Percentiles rank a stretch among this genome's conserved stretches.
Conservation (phyloP, 306 rosid species). For the apple (Malus domestica) region ASM211411v1 NC_041793.1:46798001-46798500, state of each 20-base stretch:
- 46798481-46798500: accelerated
- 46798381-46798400: not conserved
- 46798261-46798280: accelerated
- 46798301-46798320: accelerated
- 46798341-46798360: not conserved
- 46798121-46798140: not conserved
- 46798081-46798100: no score
- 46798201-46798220: not conserved
- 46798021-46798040: no score
- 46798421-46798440: constrained; percentile 20
- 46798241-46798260: not conserved
- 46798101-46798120: no score
- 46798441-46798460: constrained; percentile 27
- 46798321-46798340: no score
- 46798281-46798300: accelerated
- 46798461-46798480: constrained; percentile 23
- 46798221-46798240: not conserved
- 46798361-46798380: not conserved
- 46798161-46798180: not conserved
- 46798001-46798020: no score
- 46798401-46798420: not conserved
- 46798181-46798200: not conserved
- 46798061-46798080: no score
- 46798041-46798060: no score
- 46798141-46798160: not conserved